Conservation (phyloP, 345 rosid genomes). For the Mallotus nudiflorus region DNA sequence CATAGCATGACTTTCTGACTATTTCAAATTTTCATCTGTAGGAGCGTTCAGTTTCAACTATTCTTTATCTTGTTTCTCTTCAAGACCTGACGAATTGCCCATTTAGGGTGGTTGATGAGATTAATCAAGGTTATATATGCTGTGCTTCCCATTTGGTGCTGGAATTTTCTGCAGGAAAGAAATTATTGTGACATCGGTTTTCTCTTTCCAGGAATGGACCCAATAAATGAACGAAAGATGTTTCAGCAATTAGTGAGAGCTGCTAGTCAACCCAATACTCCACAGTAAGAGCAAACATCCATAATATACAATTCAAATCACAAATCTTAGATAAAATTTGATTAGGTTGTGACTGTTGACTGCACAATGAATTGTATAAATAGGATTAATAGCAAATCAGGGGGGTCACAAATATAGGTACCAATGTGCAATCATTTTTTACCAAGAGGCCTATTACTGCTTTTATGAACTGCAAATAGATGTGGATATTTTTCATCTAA, state of each 20-base stretch:
- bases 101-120: slow-evolving; percentile 96
- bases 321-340: background rate
- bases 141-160: background rate
- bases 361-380: background rate
- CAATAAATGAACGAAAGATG: slow-evolving; percentile 94
- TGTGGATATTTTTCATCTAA: too few species aligned
- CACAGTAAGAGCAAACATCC: slow-evolving; percentile 61
- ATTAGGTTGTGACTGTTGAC: background rate
- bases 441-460: too few species aligned
- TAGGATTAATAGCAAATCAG: background rate
- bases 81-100: slow-evolving; percentile 98
- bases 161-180: background rate
- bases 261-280: slow-evolving; percentile 89
- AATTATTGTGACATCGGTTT: background rate
- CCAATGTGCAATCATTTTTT: too few species aligned
- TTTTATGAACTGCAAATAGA: too few species aligned
- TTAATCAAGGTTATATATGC: slow-evolving; percentile 74
- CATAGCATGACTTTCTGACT: background rate
- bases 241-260: slow-evolving; percentile 96
- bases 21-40: slow-evolving; percentile 17
- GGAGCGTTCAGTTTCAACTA: slow-evolving; percentile 95
- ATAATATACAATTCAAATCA: background rate
- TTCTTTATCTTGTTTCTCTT: slow-evolving; percentile 94
- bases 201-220: slow-evolving; percentile 79
- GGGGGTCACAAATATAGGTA: too few species aligned